A percentile compares a stretch with the other conserved stretches of the same genome.
phyloP scores from a whole-genome alignment of 495 filamentous ascomycete species.

The Stereocaulon alpinum region DNA sequence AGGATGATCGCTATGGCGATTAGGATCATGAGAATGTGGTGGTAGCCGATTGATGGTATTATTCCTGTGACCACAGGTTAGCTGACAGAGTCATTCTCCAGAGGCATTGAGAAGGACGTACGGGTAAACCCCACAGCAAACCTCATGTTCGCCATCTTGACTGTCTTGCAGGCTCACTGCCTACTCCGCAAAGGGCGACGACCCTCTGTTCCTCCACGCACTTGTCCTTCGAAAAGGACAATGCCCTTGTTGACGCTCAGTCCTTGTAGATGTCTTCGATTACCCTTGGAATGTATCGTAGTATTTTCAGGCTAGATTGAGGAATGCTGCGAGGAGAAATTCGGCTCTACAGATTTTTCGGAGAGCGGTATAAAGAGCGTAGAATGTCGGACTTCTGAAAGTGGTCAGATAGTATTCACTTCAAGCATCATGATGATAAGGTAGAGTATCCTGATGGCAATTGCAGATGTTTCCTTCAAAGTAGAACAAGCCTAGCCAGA shows the following conservation, averaged over 20 bases:
- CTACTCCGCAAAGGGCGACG: neutral
- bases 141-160: constrained; percentile 27
- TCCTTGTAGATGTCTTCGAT: neutral
- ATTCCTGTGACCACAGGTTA: constrained; percentile 46
- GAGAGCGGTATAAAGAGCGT: neutral
- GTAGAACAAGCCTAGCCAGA: neutral
- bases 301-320: neutral
- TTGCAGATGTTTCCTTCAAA: neutral
- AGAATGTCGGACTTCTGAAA: neutral
- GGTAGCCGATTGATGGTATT: constrained; percentile 92
- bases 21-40: constrained; percentile 96
- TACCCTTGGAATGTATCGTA: constrained; percentile 1
- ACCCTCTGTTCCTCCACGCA: constrained; percentile 6
- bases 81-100: neutral
- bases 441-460: constrained; percentile 3
- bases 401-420: constrained; percentile 2
- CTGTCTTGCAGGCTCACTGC: constrained; percentile 3
- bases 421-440: constrained; percentile 3
- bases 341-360: neutral
- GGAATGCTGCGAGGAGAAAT: neutral
- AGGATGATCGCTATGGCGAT: constrained; percentile 91
- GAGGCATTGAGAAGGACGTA: constrained; percentile 10
- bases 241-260: constrained; percentile 14
- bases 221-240: constrained; percentile 24
- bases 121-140: constrained; percentile 24